Evolutionary conservation across 768 basidiomycete genomes (phyloP).

Genomic region (Pleurotus sapidus): DNA sequence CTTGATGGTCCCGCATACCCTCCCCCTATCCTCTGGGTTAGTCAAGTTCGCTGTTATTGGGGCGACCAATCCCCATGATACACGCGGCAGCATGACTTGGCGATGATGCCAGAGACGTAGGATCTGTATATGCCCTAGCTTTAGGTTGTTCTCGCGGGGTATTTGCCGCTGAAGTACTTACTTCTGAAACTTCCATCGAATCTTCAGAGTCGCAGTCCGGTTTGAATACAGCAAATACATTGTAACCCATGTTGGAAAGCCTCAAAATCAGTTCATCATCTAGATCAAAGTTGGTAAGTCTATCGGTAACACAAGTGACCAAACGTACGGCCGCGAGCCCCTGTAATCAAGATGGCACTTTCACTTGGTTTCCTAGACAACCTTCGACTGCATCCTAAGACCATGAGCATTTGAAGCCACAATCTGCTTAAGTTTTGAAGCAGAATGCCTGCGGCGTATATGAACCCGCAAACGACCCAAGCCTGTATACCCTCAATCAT

Average conservation of each 20-base stretch:
- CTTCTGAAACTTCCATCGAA: background rate
- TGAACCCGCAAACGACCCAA: background rate
- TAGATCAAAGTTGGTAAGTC: background rate
- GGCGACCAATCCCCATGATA: slow-evolving; percentile 1
- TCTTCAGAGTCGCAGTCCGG: background rate
- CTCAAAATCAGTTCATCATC: background rate
- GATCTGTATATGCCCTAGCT: background rate
- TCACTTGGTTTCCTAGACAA: background rate
- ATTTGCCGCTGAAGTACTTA: background rate
- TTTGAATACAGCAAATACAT: slow-evolving; percentile 5
- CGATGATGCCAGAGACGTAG: slow-evolving; percentile 2
- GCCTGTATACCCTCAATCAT: background rate
- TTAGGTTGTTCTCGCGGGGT: background rate
- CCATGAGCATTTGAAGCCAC: background rate
- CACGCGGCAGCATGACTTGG: background rate
- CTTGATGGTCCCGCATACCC: slow-evolving; percentile 2
- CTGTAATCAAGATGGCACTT: slow-evolving; percentile 5
- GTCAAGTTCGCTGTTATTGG: slow-evolving; percentile 2
- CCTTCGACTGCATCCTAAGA: background rate
- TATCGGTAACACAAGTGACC: background rate
- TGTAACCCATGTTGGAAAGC: slow-evolving; percentile 8
- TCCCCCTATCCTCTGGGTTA: background rate
- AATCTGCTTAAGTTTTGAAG: background rate
- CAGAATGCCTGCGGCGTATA: background rate
- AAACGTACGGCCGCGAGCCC: slow-evolving; percentile 4